Evolutionary conservation across 176 grass and related monocot species (phyloP).

Genomic region (Thinopyrum elongatum): DNA sequence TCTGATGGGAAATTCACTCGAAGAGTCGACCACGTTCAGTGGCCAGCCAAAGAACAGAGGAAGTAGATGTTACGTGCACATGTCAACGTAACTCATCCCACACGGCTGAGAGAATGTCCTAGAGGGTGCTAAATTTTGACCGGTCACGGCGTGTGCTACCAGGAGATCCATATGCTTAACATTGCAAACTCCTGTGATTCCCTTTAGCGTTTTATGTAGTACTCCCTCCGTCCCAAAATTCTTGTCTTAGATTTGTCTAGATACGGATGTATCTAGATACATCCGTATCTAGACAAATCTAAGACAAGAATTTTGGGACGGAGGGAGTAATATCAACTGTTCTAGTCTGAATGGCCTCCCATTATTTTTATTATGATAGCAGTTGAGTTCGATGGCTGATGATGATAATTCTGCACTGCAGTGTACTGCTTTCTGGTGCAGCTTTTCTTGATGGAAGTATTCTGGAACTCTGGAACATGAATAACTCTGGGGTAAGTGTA

Average conservation of each 20-base stretch:
- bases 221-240: too few relatives aligned
- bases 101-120: neutral
- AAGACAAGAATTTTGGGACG: too few relatives aligned
- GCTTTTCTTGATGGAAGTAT: conserved; percentile 60
- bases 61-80: neutral
- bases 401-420: conserved; percentile 29
- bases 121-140: neutral
- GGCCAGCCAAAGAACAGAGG: neutral
- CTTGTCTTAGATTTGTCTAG: too few relatives aligned
- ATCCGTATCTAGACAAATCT: too few relatives aligned
- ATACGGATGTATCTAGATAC: too few relatives aligned
- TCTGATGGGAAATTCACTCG: neutral
- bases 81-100: neutral
- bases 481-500: conserved; percentile 58
- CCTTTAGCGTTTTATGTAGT: neutral
- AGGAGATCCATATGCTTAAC: neutral
- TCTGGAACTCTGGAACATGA: conserved; percentile 57
- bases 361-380: neutral
- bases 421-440: conserved; percentile 55
- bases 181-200: conserved; percentile 7
- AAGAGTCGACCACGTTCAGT: neutral
- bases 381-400: neutral
- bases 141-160: neutral
- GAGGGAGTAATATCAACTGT: too few relatives aligned
- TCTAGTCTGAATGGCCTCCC: neutral